A percentile compares a stretch with the other conserved stretches of the same genome.
These are phyloP conservation scores for Aurantiochytrium sp. DNA, from an alignment of 108 stramenopile genomes.

Conservation along the genomic window DNA sequence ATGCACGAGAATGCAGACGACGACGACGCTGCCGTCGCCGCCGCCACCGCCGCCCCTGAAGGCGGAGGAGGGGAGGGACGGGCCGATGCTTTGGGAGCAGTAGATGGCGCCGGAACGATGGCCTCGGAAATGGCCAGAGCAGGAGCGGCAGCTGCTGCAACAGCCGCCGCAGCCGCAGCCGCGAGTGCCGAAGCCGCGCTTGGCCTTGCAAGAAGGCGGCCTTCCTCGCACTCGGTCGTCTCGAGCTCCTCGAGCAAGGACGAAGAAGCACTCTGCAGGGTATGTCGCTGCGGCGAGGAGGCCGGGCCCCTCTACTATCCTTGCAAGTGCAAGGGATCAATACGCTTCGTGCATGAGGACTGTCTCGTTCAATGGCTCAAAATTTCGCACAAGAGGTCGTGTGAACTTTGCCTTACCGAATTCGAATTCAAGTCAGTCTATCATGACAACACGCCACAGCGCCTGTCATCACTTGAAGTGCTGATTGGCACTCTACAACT, in stretches of 20 bases:
- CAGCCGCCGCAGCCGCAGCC: too few relatives aligned
- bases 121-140: too few relatives aligned
- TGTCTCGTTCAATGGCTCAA: constrained; percentile 76
- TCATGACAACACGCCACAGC: constrained; percentile 64
- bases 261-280: not conserved
- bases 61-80: too few relatives aligned
- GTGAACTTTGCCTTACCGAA: constrained; percentile 70
- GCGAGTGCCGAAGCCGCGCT: too few relatives aligned
- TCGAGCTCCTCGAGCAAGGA: not conserved
- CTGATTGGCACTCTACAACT: constrained; percentile 31
- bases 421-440: constrained; percentile 75
- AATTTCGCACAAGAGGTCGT: constrained; percentile 55
- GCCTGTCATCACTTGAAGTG: constrained; percentile 57
- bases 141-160: too few relatives aligned
- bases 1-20: too few relatives aligned
- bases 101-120: too few relatives aligned
- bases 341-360: constrained; percentile 77
- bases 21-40: too few relatives aligned
- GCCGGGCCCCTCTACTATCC: constrained; percentile 59
- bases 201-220: too few relatives aligned
- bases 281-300: not conserved
- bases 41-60: too few relatives aligned
- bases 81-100: too few relatives aligned
- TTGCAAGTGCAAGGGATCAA: constrained; percentile 82
- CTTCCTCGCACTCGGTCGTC: too few relatives aligned